Evolutionary conservation across 225 moss, liverwort and hornwort genomes (phyloP).

Genomic region (Ulota crispa): DNA sequence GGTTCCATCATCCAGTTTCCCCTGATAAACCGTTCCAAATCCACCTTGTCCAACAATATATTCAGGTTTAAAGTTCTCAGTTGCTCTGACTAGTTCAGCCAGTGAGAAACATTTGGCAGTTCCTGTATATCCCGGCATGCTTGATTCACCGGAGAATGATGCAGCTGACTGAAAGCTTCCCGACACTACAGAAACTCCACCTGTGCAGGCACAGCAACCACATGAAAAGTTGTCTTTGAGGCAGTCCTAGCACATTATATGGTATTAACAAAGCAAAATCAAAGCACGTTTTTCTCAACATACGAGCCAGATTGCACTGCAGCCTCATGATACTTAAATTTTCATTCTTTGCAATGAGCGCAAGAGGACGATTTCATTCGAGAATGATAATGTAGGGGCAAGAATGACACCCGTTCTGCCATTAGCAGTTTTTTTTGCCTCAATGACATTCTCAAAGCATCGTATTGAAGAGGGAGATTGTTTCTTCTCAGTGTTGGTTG

Average conservation of each 20-base stretch:
- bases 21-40: slow-evolving; percentile 86
- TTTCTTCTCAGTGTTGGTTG: not conserved
- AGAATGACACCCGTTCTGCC: slow-evolving; percentile 6
- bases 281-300: not conserved
- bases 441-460: slow-evolving; percentile 9
- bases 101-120: slow-evolving; percentile 71
- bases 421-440: not conserved
- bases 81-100: slow-evolving; percentile 73
- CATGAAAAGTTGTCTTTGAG: not conserved
- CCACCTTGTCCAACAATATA: slow-evolving; percentile 90
- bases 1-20: slow-evolving; percentile 65
- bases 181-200: slow-evolving; percentile 57
- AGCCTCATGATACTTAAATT: not conserved
- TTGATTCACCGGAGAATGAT: slow-evolving; percentile 70
- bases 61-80: slow-evolving; percentile 67
- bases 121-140: slow-evolving; percentile 66
- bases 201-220: slow-evolving; percentile 29
- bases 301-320: not conserved
- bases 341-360: not conserved
- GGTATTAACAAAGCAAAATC: not conserved
- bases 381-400: not conserved
- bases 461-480: not conserved
- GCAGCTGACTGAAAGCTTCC: slow-evolving; percentile 64
- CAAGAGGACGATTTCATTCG: not conserved
- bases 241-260: not conserved